Evolutionary conservation across 352 stramenopile species (phyloP).

Genomic region (Aphanomyces euteiches): DNA sequence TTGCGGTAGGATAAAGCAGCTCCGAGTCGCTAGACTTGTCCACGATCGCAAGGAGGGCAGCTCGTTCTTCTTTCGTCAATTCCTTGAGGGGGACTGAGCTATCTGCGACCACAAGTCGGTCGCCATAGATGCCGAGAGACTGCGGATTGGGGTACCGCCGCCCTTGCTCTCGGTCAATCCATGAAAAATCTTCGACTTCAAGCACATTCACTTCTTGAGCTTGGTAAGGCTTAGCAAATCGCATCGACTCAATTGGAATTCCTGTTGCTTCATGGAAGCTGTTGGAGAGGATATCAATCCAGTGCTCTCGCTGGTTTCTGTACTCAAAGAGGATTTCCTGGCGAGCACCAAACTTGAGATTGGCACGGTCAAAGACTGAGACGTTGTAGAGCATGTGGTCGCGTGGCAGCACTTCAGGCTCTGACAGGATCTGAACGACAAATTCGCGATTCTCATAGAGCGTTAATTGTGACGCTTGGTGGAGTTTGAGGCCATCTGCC

Average conservation of each 20-base stretch:
- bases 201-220: conserved; percentile 67
- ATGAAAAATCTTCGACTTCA: conserved; percentile 40
- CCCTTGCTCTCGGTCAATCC: conserved; percentile 1
- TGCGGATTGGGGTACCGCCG: background rate
- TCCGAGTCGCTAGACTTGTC: conserved; percentile 13
- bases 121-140: conserved; percentile 21
- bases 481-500: conserved; percentile 53
- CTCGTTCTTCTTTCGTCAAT: conserved; percentile 42
- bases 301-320: background rate
- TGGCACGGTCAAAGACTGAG: conserved; percentile 58
- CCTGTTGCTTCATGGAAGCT: conserved; percentile 41
- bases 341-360: conserved; percentile 15
- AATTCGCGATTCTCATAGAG: conserved; percentile 76
- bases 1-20: background rate
- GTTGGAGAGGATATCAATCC: conserved; percentile 40
- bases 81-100: conserved; percentile 37
- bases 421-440: conserved; percentile 59
- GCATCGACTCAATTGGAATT: conserved; percentile 50
- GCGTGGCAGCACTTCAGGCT: conserved; percentile 44
- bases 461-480: conserved; percentile 61
- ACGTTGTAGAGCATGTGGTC: conserved; percentile 64
- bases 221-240: conserved; percentile 60
- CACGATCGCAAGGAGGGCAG: conserved; percentile 48
- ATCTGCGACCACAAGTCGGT: conserved; percentile 69
- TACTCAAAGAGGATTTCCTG: conserved; percentile 46